Base-by-base conservation (phyloP, 2,329 filamentous ascomycete genomes). In the Aspergillus fischeri region DNA sequence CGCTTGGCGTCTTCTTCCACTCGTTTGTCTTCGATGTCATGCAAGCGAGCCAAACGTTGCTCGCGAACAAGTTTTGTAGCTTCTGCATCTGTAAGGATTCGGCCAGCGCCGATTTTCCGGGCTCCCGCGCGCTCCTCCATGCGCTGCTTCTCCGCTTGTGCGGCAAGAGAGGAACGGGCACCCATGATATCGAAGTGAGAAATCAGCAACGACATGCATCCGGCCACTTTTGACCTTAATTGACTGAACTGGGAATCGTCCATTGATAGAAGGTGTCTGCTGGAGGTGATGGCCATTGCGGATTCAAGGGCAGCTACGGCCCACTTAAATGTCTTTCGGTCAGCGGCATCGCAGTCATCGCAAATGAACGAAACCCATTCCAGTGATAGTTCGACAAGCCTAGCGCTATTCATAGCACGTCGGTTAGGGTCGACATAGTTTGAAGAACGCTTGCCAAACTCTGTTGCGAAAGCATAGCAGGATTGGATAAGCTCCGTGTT, bases 121-220 rank as follows among this genome's bases (percentile, higher is more conserved):
- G 89, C 86, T 68, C 92, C 89, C 28, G 88, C 87, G 53, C 89
- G 84, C 28, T 90, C 88, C 67, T 97, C 93, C 63, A 92, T 83
- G 47, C 90, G 85, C 70, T 96, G 91, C 72, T 91, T 92, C 76
- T 99, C 94, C 1, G 92, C 91, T 75, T 97, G 92, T 4, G 94
- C 94, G 10, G 94, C 94, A 61, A 97, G 82, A 45, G 88, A 97
- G 6, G 92, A 96, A 67, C 93, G 86, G 27, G 94, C 94, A 25
- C 94, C 94, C 89, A 99, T 96, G 75, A 99, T 97, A 73, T 99
- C 94, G 68, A 99, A 99, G 75, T 99, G 94, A 9, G 92, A 97
- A 64, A 99, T 97, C 51, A 99, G 81, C 25, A 99, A 83, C 21
- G 91, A 92, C 94, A 99, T 99, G 74, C 94, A 99, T 0, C 93